Evolutionary conservation across 2,329 filamentous ascomycete species (phyloP).

Genomic region (Phaeomoniella chlamydospora): DNA sequence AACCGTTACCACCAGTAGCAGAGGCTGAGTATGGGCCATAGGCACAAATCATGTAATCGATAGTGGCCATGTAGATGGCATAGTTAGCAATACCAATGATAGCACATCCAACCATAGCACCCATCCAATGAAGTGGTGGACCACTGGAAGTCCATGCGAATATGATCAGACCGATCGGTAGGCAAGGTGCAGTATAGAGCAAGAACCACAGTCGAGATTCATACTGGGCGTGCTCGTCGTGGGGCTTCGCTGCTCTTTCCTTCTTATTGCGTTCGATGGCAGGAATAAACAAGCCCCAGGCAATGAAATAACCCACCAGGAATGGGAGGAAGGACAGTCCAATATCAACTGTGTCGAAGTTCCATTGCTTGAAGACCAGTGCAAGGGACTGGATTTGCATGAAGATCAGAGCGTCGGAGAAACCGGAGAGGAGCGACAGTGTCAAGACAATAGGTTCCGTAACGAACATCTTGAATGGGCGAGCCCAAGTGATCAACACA

Average conservation of each 20-base stretch:
- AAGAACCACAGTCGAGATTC: constrained; percentile 48
- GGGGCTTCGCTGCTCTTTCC: constrained; percentile 29
- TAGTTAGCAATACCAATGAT: constrained; percentile 51
- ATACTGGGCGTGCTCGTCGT: constrained; percentile 45
- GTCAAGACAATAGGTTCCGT: constrained; percentile 50
- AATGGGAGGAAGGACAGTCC: constrained; percentile 42
- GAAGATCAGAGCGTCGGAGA: constrained; percentile 52
- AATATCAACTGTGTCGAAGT: constrained; percentile 33
- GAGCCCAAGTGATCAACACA: constrained; percentile 41
- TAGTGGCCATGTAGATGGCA: constrained; percentile 47
- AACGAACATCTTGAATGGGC: constrained; percentile 50
- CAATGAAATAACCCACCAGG: constrained; percentile 44
- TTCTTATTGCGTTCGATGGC: constrained; percentile 35
- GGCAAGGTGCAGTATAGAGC: constrained; percentile 42
- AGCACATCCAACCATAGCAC: constrained; percentile 42
- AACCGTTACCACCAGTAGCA: constrained; percentile 53
- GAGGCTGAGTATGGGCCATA: constrained; percentile 53
- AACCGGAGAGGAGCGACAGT: constrained; percentile 48
- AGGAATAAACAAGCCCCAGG: constrained; percentile 41
- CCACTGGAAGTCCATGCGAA: constrained; percentile 48
- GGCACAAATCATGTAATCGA: constrained; percentile 54
- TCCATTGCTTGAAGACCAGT: constrained; percentile 46
- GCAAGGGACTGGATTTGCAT: constrained; percentile 50
- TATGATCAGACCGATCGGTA: constrained; percentile 46
- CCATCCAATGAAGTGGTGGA: constrained; percentile 45